Conservation (phyloP, 2,329 filamentous ascomycete species). For the Capronia coronata region DNA sequence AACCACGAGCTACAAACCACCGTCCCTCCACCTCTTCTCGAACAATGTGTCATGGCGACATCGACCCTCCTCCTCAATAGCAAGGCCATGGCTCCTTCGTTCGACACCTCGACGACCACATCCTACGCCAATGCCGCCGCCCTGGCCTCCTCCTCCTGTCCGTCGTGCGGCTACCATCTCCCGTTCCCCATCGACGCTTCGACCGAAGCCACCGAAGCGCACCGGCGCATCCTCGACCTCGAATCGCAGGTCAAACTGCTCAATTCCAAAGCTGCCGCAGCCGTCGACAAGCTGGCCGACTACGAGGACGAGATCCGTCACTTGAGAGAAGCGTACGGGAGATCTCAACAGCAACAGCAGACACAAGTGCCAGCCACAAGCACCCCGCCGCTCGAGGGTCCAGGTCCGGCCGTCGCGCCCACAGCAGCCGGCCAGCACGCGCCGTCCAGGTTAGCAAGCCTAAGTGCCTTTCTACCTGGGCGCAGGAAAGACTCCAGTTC, state of each 20-base stretch:
- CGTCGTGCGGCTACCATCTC: constrained; percentile 36
- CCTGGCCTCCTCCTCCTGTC: constrained; percentile 29
- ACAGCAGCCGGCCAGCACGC: constrained; percentile 7
- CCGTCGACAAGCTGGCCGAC: constrained; percentile 53
- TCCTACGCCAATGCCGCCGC: constrained; percentile 3
- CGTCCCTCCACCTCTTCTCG: no score
- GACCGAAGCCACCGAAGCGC: constrained; percentile 31
- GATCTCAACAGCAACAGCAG: constrained; percentile 18
- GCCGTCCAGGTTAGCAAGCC: constrained; percentile 20
- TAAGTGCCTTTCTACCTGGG: constrained; percentile 29
- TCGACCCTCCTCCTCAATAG: constrained; percentile 10
- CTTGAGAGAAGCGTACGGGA: constrained; percentile 34
- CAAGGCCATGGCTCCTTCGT: constrained; percentile 14
- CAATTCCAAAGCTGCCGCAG: constrained; percentile 47
- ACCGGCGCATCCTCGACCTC: constrained; percentile 45
- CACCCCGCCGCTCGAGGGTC: constrained; percentile 15
- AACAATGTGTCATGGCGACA: constrained; percentile 17
- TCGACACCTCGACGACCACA: constrained; percentile 9
- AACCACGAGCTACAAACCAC: no score
- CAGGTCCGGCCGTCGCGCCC: constrained; percentile 2
- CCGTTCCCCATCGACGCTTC: constrained; percentile 27
- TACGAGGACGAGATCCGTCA: constrained; percentile 57
- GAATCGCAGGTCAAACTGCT: constrained; percentile 50
- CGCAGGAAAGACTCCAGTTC: constrained; percentile 20
- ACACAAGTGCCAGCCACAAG: constrained; percentile 17